Evolutionary conservation across 768 basidiomycete genomes (phyloP), one percentile per base, ranked within the genome.

Genomic region (Kwoniella europaea): DNA sequence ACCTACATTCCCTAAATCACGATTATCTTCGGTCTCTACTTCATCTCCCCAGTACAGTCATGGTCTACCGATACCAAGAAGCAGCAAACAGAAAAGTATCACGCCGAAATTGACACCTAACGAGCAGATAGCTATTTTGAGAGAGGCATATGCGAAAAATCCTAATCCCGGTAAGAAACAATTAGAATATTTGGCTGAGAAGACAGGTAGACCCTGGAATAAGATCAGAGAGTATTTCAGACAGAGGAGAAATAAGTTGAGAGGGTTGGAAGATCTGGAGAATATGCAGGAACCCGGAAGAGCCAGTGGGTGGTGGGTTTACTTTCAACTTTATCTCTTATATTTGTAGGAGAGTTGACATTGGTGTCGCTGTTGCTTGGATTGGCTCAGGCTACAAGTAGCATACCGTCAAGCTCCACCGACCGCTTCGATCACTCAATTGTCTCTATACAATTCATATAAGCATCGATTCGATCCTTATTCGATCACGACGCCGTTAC

Each of bases 191-290:
- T 56, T 81, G 59, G 74, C 77, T 5, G 69, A 71, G 54, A 71
- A 67, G 58, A 81, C 79, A 12, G 79, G 79, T 5, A 43, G 79
- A 70, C 69, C 72, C 2, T 79, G 76, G 76, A 72, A 62, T 42
- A 81, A 78, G 67, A 76, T 80, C 29, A 65, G 79, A 56, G 76
- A 80, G 68, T 80, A 80, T 63, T 81, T 81, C 62, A 67, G 80
- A 58, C 80, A 81, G 66, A 29, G 80, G 24, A 66, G 80, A 62
- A 77, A 81, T 67, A 79, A 81, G 74, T 56, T 79, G 62, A 71
- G 80, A 60, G 80, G 80, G 0, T 35, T 81, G 52, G 74, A 59
- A 10, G 76, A 74, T 63, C 42, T 81, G 43, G 80, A 79, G 42
- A 52, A 20, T 4, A 76, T 79, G 76, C 69, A 76, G 46, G 80